Percentiles rank a stretch among this genome's conserved stretches.
Evolutionary conservation across 2,329 filamentous ascomycete genomes (phyloP).

Genomic region (Penicillium hordei): DNA sequence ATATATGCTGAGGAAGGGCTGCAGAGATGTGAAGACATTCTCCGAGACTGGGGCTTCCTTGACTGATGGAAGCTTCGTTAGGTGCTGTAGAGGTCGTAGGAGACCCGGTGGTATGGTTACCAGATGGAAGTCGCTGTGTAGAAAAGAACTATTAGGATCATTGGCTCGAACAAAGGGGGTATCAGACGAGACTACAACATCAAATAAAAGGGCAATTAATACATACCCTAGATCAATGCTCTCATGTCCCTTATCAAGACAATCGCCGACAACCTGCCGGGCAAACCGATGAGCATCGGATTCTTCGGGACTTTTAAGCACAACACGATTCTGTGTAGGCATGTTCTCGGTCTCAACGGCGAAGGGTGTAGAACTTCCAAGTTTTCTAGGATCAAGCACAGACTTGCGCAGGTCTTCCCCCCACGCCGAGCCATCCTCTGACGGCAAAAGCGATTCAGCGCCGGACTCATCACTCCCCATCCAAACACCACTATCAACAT

Average conservation of each 20-base stretch:
- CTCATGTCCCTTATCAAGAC: slow-evolving; percentile 46
- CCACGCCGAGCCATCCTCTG: slow-evolving; percentile 38
- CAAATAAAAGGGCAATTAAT: neutral
- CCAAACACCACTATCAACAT: slow-evolving; percentile 50
- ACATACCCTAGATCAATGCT: slow-evolving; percentile 48
- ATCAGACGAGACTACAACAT: neutral
- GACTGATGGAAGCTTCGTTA: slow-evolving; percentile 42
- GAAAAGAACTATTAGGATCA: neutral
- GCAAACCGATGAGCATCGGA: slow-evolving; percentile 40
- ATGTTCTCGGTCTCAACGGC: slow-evolving; percentile 2
- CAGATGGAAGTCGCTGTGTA: slow-evolving; percentile 33
- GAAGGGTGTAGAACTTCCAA: slow-evolving; percentile 1
- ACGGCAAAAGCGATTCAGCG: slow-evolving; percentile 34
- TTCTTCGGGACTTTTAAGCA: slow-evolving; percentile 29
- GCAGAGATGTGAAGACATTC: slow-evolving; percentile 40
- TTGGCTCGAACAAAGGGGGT: neutral
- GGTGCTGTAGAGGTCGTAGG: slow-evolving; percentile 39
- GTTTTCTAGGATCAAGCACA: slow-evolving; percentile 17
- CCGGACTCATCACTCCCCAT: slow-evolving; percentile 49
- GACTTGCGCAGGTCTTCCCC: slow-evolving; percentile 41
- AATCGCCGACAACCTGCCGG: slow-evolving; percentile 40
- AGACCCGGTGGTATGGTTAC: slow-evolving; percentile 34
- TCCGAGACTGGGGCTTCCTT: slow-evolving; percentile 36
- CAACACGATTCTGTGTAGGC: slow-evolving; percentile 5
- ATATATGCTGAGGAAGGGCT: slow-evolving; percentile 46